These are phyloP conservation scores for Yamadazyma songkhlaensis DNA, from an alignment of 1,139 yeast genomes.

Conservation along the genomic window DNA sequence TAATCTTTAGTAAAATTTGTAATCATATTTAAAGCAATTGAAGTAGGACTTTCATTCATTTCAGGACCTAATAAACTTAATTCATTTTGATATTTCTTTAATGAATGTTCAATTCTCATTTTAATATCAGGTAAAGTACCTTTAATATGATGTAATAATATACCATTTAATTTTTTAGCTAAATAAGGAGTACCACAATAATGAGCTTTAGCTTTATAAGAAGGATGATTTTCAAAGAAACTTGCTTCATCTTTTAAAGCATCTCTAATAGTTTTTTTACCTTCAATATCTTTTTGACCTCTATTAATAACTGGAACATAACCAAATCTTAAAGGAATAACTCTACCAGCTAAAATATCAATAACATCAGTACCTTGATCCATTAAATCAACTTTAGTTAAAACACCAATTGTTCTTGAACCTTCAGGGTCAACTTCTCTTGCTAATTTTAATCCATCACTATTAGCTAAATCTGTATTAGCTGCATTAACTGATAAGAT, in stretches of 20 bases:
- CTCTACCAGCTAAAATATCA: constrained; percentile 93
- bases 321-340: constrained; percentile 92
- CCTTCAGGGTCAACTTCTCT: constrained; percentile 99
- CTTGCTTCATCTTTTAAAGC: constrained; percentile 80
- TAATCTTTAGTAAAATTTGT: constrained; percentile 93
- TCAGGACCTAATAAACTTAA: constrained; percentile 78
- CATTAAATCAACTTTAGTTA: constrained; percentile 96
- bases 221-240: constrained; percentile 74
- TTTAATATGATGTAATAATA: constrained; percentile 89
- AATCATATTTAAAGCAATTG: constrained; percentile 84
- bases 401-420: constrained; percentile 90
- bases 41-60: constrained; percentile 82
- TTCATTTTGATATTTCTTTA: constrained; percentile 81
- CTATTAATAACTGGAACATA: constrained; percentile 97
- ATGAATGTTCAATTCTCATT: constrained; percentile 79
- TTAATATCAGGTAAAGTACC: constrained; percentile 93
- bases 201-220: constrained; percentile 82
- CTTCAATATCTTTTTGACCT: constrained; percentile 94
- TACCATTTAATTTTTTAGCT: constrained; percentile 88
- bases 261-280: constrained; percentile 79
- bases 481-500: constrained; percentile 95
- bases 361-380: constrained; percentile 98
- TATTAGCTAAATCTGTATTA: constrained; percentile 94
- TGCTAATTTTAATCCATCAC: constrained; percentile 94
- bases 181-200: constrained; percentile 95